Evolutionary conservation across 345 rosid species (phyloP), one percentile per base, ranked within the genome.

Genomic region (Acer negundo): DNA sequence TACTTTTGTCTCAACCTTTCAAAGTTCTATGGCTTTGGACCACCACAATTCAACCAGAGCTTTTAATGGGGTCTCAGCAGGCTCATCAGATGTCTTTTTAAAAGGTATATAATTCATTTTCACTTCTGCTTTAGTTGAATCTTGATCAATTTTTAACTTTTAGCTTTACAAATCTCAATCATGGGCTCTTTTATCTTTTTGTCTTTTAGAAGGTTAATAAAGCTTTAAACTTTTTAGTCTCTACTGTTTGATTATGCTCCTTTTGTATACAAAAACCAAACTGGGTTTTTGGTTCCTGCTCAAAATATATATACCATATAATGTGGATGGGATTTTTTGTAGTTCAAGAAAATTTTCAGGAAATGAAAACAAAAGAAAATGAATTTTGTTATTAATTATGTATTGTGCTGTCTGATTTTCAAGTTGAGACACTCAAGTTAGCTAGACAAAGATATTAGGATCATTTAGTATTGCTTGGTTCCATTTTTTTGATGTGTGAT

Each of bases 91-190:
- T 77, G 79, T 83, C 51, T 76, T 89, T 74, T 89, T 87, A 77
- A 92, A 92, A 94, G 96, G 98, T 92, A 62, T 92, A 56, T 42
- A 15, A 44, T 76, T 66, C 46, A 42, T 38, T 26, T 40, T 53
- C 51, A 17, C 68, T 79, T 56, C 62, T 51, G 31, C 80, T 78
- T 80, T 55, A 61, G 42, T 67, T 40, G 53, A 40, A 13, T 24
- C 35, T 23, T 23, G 10, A 13, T 15, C 62, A 55, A 16, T 53
- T 55, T 40, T 10, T 23, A 22, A 63, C 28, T 71, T 83, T 82
- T 44, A n/a, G 70, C 80, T 76, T 66, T 74, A 16, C n/a, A 23
- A 62, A 66, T 42, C 69, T 58, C 24, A n/a, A 62, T 56, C 19
- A 53, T 42, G 65, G n/a, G 62, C 49, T 10, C 68, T 49, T 84